Conservation (phyloP, 1,284 basidiomycete genomes). For the Marasmius tenuissimus region DNA sequence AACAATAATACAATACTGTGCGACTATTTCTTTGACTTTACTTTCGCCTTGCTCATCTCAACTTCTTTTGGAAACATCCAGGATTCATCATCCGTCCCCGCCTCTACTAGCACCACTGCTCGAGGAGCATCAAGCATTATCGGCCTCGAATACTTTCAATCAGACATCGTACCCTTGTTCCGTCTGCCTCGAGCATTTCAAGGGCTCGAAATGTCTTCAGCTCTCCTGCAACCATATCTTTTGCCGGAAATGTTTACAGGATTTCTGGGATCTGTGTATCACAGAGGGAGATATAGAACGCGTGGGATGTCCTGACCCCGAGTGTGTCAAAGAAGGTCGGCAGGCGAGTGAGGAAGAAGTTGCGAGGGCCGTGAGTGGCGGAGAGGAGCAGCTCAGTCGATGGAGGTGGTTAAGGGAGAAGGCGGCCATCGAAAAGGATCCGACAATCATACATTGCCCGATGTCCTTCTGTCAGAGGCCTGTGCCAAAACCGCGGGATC, state of each 20-base stretch:
- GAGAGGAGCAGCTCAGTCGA: constrained; percentile 55
- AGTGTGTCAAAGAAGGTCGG: constrained; percentile 68
- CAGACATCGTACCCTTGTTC: constrained; percentile 63
- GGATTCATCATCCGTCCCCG: constrained; percentile 57
- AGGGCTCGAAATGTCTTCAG: constrained; percentile 67
- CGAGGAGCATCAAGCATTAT: constrained; percentile 44
- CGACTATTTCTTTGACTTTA: background rate
- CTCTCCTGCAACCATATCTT: constrained; percentile 72
- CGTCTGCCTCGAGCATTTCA: constrained; percentile 68
- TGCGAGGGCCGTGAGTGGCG: constrained; percentile 53
- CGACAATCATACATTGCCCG: constrained; percentile 74
- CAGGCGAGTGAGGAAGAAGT: constrained; percentile 73
- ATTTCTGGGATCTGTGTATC: constrained; percentile 77
- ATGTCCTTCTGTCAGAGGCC: constrained; percentile 70
- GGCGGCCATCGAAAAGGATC: constrained; percentile 70
- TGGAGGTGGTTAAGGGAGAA: constrained; percentile 78
- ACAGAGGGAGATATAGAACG: constrained; percentile 67
- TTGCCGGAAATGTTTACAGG: constrained; percentile 67
- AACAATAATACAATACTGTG: constrained; percentile 35
- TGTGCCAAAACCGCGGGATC: constrained; percentile 49
- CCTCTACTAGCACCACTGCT: constrained; percentile 49
- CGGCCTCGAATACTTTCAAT: constrained; percentile 52
- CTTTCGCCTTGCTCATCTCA: background rate
- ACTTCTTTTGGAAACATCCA: constrained; percentile 22
- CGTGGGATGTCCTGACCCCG: constrained; percentile 72